These are phyloP conservation scores for Forsythia viridissima DNA, from an alignment of 257 asterid species.

Conservation along the genomic window DNA sequence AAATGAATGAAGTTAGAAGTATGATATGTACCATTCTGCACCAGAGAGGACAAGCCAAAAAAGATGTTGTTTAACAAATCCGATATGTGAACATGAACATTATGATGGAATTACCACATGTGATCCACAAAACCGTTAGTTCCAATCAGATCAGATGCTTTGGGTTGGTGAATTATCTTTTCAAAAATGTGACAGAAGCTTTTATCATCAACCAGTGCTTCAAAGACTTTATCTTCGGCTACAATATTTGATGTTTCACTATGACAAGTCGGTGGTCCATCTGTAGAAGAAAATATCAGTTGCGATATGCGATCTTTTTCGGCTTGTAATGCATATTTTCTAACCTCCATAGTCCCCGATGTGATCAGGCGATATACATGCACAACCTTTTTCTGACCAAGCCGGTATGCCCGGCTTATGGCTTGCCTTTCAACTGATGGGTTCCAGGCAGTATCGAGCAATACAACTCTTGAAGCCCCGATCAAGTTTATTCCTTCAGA, in stretches of 20 bases:
- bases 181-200: conserved; percentile 36
- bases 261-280: conserved; percentile 4
- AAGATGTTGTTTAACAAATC: too few species aligned
- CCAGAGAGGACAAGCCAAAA: neutral
- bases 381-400: conserved; percentile 70
- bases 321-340: conserved; percentile 41
- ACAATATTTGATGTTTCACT: conserved; percentile 10
- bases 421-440: conserved; percentile 78
- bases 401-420: conserved; percentile 72
- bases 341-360: conserved; percentile 44
- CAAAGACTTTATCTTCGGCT: conserved; percentile 50
- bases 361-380: conserved; percentile 66
- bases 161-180: conserved; percentile 51
- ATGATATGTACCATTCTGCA: neutral
- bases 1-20: neutral
- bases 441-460: conserved; percentile 83
- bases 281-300: conserved; percentile 44
- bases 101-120: neutral
- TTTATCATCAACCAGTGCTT: conserved; percentile 44
- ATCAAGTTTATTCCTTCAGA: conserved; percentile 76
- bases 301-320: conserved; percentile 53
- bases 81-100: neutral
- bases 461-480: conserved; percentile 83
- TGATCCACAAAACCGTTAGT: conserved; percentile 30
- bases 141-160: conserved; percentile 39